These are phyloP conservation scores for Leucocoprinus leucothites DNA, from an alignment of 768 basidiomycete genomes.

Conservation along the genomic window DNA sequence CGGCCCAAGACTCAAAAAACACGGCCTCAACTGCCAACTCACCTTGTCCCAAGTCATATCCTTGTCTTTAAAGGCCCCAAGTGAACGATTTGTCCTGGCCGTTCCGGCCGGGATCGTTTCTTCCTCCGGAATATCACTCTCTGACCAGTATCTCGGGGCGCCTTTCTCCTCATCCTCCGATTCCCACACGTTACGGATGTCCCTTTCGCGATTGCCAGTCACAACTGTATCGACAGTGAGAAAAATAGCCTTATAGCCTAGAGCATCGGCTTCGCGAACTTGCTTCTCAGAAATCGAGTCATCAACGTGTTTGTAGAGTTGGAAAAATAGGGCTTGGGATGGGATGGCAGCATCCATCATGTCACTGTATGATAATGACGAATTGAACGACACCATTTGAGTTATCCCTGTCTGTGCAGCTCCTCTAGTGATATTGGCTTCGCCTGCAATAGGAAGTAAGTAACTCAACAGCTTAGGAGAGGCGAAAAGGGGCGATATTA, in stretches of 20 bases:
- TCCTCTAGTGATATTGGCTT: conserved; percentile 76
- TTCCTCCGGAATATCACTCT: conserved; percentile 28
- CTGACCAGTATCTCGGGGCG: conserved; percentile 25
- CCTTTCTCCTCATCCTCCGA: conserved; percentile 55
- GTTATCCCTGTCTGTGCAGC: conserved; percentile 65
- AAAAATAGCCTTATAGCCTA: conserved; percentile 87
- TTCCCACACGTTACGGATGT: conserved; percentile 58
- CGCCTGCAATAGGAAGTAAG: conserved; percentile 42
- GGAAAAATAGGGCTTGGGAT: conserved; percentile 71
- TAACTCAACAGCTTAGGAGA: background rate
- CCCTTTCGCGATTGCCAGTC: conserved; percentile 75
- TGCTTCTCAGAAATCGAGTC: conserved; percentile 64
- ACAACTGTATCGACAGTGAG: conserved; percentile 90
- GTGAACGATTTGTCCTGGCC: conserved; percentile 62
- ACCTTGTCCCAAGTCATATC: conserved; percentile 80
- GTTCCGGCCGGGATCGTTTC: conserved; percentile 49
- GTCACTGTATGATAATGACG: conserved; percentile 62
- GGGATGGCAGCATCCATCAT: conserved; percentile 56
- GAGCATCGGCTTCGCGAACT: conserved; percentile 62
- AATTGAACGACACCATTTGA: conserved; percentile 82
- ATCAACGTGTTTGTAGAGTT: conserved; percentile 81
- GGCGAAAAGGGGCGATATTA: conserved; percentile 15
- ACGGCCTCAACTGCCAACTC: conserved; percentile 4
- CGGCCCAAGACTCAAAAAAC: background rate
- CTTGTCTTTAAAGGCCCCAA: conserved; percentile 62